phyloP scores from a whole-genome alignment of 768 basidiomycete species.

The Boletus edulis region DNA sequence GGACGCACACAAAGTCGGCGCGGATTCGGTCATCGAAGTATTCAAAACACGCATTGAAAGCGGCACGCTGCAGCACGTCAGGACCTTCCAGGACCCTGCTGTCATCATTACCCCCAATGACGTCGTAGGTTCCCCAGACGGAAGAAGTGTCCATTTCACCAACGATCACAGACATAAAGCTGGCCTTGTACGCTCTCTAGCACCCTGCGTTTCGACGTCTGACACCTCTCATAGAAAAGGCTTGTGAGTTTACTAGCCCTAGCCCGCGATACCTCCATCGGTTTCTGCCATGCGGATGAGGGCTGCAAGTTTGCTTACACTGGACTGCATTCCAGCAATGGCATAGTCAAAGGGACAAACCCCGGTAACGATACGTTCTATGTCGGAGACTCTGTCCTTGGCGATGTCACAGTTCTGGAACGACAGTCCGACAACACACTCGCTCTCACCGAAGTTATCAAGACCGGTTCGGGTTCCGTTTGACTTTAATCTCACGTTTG shows the following conservation, averaged over 20 bases:
- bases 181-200: slow-evolving; percentile 43
- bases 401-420: slow-evolving; percentile 53
- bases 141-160: slow-evolving; percentile 64
- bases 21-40: slow-evolving; percentile 70
- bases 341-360: slow-evolving; percentile 47
- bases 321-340: slow-evolving; percentile 56
- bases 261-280: slow-evolving; percentile 46
- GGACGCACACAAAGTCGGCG: slow-evolving; percentile 47
- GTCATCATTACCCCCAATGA: slow-evolving; percentile 69
- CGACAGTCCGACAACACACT: slow-evolving; percentile 58
- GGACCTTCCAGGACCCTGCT: slow-evolving; percentile 50
- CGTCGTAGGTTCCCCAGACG: slow-evolving; percentile 62
- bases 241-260: slow-evolving; percentile 30
- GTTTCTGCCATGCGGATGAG: slow-evolving; percentile 57
- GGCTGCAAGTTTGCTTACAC: slow-evolving; percentile 61
- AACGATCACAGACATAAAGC: slow-evolving; percentile 62
- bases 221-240: slow-evolving; percentile 16
- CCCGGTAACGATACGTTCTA: slow-evolving; percentile 60
- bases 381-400: slow-evolving; percentile 45
- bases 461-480: slow-evolving; percentile 41
- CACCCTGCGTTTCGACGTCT: neutral
- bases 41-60: slow-evolving; percentile 53
- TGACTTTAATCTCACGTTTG: neutral
- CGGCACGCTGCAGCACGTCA: slow-evolving; percentile 47
- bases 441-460: slow-evolving; percentile 49